A percentile compares a stretch with the other conserved stretches of the same genome.
Conservation (phyloP, 176 grass and related monocot species). For the Carex scoparia region DNA sequence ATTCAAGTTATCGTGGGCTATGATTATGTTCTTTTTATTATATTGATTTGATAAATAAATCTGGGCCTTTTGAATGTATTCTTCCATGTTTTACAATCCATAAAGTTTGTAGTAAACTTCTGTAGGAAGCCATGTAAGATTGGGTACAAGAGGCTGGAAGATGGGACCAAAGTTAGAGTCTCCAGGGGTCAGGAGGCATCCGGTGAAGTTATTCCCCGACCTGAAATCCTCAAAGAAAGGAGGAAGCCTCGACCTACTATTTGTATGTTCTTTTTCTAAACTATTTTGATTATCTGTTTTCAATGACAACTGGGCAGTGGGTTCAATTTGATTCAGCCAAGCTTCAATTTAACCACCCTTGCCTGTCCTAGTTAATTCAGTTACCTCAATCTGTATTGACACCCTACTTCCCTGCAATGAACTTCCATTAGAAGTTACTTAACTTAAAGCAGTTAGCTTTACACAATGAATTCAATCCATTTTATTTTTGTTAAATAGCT, state of each 20-base stretch:
- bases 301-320: background rate
- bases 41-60: background rate
- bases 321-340: background rate
- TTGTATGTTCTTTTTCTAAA: slow-evolving; percentile 40
- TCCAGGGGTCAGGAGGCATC: slow-evolving; percentile 74
- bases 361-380: background rate
- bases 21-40: background rate
- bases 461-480: background rate
- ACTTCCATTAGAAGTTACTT: background rate
- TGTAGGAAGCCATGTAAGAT: slow-evolving; percentile 70
- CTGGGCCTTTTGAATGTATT: background rate
- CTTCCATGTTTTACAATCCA: background rate
- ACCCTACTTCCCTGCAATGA: background rate
- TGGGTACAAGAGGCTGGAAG: slow-evolving; percentile 74
- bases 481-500: background rate
- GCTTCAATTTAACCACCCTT: background rate
- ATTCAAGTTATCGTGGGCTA: background rate
- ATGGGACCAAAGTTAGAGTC: slow-evolving; percentile 79
- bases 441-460: background rate
- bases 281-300: slow-evolving; percentile 27
- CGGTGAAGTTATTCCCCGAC: slow-evolving; percentile 62
- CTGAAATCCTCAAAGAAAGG: slow-evolving; percentile 96
- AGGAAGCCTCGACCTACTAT: slow-evolving; percentile 66
- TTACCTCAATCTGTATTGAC: background rate
- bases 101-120: background rate